Evolutionary conservation across 331 rosid species (phyloP), one percentile per base, ranked within the genome.

Genomic region (Acacia concinna): DNA sequence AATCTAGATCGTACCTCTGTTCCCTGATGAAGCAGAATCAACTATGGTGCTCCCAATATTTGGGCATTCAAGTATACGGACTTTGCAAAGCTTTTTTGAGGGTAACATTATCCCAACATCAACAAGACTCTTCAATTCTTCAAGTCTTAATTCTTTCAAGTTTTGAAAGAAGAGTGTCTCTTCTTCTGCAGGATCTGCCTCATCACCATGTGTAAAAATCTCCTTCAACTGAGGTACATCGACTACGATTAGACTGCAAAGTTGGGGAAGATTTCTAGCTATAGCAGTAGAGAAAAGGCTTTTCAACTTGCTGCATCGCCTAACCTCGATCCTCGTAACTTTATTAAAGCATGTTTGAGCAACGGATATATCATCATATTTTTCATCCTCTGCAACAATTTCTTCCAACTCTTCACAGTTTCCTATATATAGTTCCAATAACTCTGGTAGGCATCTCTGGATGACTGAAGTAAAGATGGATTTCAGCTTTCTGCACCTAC

Each of bases 341-440:
- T 75, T 75, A 18, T 62, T 71, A 31, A 75, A 63, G 47, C 44
- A 62, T 0, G 21, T 23, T 63, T 9, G 18, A 43, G 34, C 15
- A 13, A 5, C 3, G 17, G 9, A 75, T 9, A 15, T 28, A 28
- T 17, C 3, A 3, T 43, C 6, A 63, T 17, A 1, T 41, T 43
- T 56, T 30, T 63, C 71, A 62, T 44, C 12, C 1, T 75, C 72
- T 18, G 60, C 14, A 9, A 62, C 32, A 21, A 62, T 75, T 41
- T 60, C 60, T 44, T 60, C 79, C 79, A 75, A 28, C 52, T 62
- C 79, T 28, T 75, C 71, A 43, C 79, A 75, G 47, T 17, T 41
- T 15, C 74, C 74, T 13, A 69, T 15, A 27, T 69, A 69, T 41
- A 69, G 57, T 69, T 69, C 74, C 21, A 2, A 15, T 18, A 69